Percentiles rank a stretch among this genome's conserved stretches.
These are phyloP conservation scores for Avena insularis DNA, from an alignment of 176 grass and related monocot species.

Conservation along the genomic window DNA sequence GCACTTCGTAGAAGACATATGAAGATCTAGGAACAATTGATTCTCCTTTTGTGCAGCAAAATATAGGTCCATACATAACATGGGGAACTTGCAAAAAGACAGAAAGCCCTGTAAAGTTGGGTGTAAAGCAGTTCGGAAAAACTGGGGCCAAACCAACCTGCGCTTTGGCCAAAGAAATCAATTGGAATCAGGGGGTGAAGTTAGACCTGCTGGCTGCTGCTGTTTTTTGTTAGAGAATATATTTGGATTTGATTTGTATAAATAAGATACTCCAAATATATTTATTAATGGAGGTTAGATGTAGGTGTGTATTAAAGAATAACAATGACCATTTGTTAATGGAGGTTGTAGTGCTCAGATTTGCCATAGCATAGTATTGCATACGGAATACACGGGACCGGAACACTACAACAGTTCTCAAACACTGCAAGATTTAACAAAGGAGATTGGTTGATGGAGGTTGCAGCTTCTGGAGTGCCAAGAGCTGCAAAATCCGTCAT, in stretches of 20 bases:
- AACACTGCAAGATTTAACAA: conserved; percentile 1
- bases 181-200: neutral
- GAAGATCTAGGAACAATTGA: neutral
- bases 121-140: conserved; percentile 55
- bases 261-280: neutral
- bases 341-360: neutral
- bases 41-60: neutral
- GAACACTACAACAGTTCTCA: neutral
- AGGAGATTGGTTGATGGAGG: neutral
- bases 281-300: neutral
- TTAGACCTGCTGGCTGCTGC: neutral
- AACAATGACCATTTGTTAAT: neutral
- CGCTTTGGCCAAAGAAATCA: conserved; percentile 17
- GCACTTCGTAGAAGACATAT: neutral
- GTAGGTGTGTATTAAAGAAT: neutral
- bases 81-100: neutral
- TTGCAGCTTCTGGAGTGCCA: conserved; percentile 11
- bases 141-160: neutral
- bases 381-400: neutral
- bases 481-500: conserved; percentile 1
- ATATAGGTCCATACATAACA: neutral
- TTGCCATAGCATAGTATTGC: neutral
- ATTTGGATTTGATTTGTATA: neutral
- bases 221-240: neutral
- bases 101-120: conserved; percentile 23